These are phyloP conservation scores for Trichoderma sp. DNA, from an alignment of 2,329 filamentous ascomycete species.

Conservation along the genomic window DNA sequence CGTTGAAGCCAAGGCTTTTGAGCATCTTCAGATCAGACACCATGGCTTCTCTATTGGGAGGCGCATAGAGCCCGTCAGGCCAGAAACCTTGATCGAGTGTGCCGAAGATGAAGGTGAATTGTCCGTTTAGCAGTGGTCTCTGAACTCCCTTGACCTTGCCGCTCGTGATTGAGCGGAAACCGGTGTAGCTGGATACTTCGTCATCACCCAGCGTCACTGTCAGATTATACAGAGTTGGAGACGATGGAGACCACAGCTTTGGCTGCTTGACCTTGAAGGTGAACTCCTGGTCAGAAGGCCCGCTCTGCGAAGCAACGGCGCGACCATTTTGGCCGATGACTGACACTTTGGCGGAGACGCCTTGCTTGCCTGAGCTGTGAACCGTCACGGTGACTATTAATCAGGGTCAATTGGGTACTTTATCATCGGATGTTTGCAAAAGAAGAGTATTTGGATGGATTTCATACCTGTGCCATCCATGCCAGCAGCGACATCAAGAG, in stretches of 20 bases:
- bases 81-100: slow-evolving; percentile 73
- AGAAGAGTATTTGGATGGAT: background rate
- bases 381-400: slow-evolving; percentile 59
- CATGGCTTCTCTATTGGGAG: slow-evolving; percentile 70
- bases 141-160: slow-evolving; percentile 61
- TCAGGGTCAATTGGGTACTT: background rate
- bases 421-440: background rate
- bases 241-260: slow-evolving; percentile 66
- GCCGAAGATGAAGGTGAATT: slow-evolving; percentile 69
- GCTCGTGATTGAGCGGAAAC: slow-evolving; percentile 66
- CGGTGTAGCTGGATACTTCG: slow-evolving; percentile 65
- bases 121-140: slow-evolving; percentile 68
- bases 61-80: slow-evolving; percentile 69
- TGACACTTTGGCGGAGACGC: slow-evolving; percentile 43
- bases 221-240: slow-evolving; percentile 67
- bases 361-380: slow-evolving; percentile 47
- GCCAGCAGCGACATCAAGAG: slow-evolving; percentile 62
- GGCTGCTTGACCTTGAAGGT: slow-evolving; percentile 58
- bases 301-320: slow-evolving; percentile 49
- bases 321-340: slow-evolving; percentile 45
- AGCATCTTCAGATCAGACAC: slow-evolving; percentile 65
- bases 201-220: slow-evolving; percentile 58
- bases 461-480: slow-evolving; percentile 55
- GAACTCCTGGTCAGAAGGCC: slow-evolving; percentile 54
- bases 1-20: slow-evolving; percentile 70